Conservation (phyloP, 495 filamentous ascomycete genomes). For the Oidiodendron maius region DNA sequence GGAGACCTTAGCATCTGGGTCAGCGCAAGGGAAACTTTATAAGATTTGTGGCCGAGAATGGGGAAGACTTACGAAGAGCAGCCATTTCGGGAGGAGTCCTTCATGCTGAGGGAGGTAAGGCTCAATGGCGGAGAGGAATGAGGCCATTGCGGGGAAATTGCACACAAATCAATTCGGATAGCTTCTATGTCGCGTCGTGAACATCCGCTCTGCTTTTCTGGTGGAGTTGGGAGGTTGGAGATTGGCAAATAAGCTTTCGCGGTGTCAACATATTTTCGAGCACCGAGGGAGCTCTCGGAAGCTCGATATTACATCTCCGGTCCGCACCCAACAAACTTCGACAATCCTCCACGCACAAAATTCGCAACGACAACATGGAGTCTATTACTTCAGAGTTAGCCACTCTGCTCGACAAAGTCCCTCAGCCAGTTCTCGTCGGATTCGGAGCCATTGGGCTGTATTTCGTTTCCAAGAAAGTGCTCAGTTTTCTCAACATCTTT, state of each 20-base stretch:
- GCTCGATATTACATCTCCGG: no score
- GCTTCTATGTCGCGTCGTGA: no score
- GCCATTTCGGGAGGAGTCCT: conserved; percentile 61
- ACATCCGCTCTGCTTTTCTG: not conserved
- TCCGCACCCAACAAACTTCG: not conserved
- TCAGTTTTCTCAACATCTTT: conserved; percentile 59
- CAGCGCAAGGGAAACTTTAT: not conserved
- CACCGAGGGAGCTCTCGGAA: not conserved
- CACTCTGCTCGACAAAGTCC: conserved; percentile 9
- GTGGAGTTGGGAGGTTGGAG: not conserved
- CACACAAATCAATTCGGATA: no score
- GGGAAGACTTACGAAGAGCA: conserved; percentile 47
- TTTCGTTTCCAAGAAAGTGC: conserved; percentile 47
- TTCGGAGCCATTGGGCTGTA: conserved; percentile 48
- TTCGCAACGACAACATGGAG: not conserved
- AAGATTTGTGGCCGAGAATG: conserved; percentile 7
- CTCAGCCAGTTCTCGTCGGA: conserved; percentile 1
- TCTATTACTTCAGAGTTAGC: no score
- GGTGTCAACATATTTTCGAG: no score
- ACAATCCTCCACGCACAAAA: not conserved
- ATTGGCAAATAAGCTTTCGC: not conserved
- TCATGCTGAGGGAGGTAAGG: conserved; percentile 46
- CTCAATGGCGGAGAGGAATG: conserved; percentile 18
- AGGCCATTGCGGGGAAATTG: conserved; percentile 3
- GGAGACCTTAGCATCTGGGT: conserved; percentile 51